Conservation (phyloP, 306 rosid species). For the Ochetophila trinervis region DNA sequence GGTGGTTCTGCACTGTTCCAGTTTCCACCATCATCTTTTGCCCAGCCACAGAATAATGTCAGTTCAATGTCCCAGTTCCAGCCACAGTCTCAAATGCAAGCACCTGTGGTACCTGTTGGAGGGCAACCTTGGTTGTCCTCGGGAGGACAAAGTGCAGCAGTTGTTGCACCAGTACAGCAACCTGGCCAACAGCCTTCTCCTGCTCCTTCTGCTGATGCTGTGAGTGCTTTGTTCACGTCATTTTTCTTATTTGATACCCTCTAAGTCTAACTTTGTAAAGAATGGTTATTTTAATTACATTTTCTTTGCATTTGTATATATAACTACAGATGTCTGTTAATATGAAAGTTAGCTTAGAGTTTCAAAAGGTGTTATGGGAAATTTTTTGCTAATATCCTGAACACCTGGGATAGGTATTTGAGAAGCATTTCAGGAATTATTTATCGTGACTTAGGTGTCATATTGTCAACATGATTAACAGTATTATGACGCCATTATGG, state of each 20-base stretch:
- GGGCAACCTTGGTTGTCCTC: constrained; percentile 84
- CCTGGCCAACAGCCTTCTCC: constrained; percentile 58
- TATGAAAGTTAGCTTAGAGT: too few relatives aligned
- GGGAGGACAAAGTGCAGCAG: constrained; percentile 53
- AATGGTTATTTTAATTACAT: background rate
- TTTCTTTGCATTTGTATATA: too few relatives aligned
- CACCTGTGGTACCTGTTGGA: constrained; percentile 42
- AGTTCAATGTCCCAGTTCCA: constrained; percentile 60
- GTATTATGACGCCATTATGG: too few relatives aligned
- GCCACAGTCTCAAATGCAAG: constrained; percentile 67
- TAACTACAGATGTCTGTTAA: too few relatives aligned
- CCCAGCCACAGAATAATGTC: constrained; percentile 64
- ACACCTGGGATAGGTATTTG: too few relatives aligned
- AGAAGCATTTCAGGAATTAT: too few relatives aligned
- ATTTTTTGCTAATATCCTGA: too few relatives aligned
- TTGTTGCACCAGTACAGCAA: constrained; percentile 51
- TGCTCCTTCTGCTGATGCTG: constrained; percentile 46
- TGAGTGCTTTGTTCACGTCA: constrained; percentile 31
- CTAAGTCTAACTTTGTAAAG: constrained; percentile 6
- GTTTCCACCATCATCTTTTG: constrained; percentile 61
- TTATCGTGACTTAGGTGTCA: too few relatives aligned
- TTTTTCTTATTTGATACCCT: background rate
- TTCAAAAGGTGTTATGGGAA: too few relatives aligned
- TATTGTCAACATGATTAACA: too few relatives aligned
- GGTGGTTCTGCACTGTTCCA: constrained; percentile 27